phyloP scores from a whole-genome alignment of 345 rosid genomes.

The Crucihimalaya himalaica region DNA sequence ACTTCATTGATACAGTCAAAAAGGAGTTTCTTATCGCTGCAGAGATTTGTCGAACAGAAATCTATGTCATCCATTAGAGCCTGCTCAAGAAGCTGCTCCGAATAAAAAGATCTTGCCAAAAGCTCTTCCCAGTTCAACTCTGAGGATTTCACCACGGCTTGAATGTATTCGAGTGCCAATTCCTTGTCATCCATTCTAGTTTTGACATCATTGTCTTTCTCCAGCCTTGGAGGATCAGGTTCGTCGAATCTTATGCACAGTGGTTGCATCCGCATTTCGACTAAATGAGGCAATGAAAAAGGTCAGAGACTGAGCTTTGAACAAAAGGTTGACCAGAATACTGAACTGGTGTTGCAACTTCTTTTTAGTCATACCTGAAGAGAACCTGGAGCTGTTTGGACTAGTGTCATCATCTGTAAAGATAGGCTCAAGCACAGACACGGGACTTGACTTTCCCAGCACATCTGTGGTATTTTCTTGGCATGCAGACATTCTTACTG shows the following conservation, averaged over 20 bases:
- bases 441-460: slow-evolving; percentile 74
- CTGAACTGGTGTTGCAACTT: not conserved
- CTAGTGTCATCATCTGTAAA: slow-evolving; percentile 67
- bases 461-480: slow-evolving; percentile 49
- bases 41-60: slow-evolving; percentile 56
- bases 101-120: slow-evolving; percentile 57
- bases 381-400: slow-evolving; percentile 56
- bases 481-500: slow-evolving; percentile 48
- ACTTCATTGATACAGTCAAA: slow-evolving; percentile 80
- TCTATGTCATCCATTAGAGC: slow-evolving; percentile 54
- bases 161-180: slow-evolving; percentile 48
- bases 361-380: slow-evolving; percentile 52
- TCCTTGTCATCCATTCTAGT: slow-evolving; percentile 53
- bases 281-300: slow-evolving; percentile 42
- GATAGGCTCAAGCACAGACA: slow-evolving; percentile 83
- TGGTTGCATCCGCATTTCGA: slow-evolving; percentile 52
- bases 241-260: slow-evolving; percentile 69
- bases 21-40: slow-evolving; percentile 56
- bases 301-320: slow-evolving; percentile 30
- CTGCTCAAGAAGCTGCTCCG: slow-evolving; percentile 65
- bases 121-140: slow-evolving; percentile 72
- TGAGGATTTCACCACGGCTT: slow-evolving; percentile 56
- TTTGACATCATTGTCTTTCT: slow-evolving; percentile 43
- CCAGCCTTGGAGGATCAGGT: slow-evolving; percentile 41
- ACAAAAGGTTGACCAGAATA: not conserved